phyloP scores from a whole-genome alignment of 2,329 filamentous ascomycete species.

The Myriangium duriaei region DNA sequence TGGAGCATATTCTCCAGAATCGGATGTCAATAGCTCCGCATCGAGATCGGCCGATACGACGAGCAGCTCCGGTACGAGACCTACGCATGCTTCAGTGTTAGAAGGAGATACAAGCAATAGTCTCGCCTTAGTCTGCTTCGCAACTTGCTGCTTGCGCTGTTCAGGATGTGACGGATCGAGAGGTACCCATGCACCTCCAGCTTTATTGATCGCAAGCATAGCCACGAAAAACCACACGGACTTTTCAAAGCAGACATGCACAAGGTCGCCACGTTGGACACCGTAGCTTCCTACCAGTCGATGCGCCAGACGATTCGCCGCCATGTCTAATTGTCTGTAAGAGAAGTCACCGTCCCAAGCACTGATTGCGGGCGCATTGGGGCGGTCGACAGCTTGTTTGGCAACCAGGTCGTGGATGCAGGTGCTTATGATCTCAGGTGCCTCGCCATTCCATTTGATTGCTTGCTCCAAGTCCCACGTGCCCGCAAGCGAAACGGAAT shows the following conservation, averaged over 20 bases:
- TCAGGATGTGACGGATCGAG: conserved; percentile 8
- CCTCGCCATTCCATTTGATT: conserved; percentile 2
- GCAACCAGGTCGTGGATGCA: conserved; percentile 8
- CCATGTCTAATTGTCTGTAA: neutral
- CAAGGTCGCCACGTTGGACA: conserved; percentile 10
- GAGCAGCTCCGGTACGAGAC: neutral
- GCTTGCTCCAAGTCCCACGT: neutral
- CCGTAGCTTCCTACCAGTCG: neutral
- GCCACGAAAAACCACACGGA: conserved; percentile 23
- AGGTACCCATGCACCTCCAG: conserved; percentile 23
- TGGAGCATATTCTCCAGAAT: neutral
- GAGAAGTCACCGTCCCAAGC: conserved; percentile 6
- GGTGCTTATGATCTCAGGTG: neutral
- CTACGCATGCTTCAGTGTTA: neutral
- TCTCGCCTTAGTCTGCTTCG: neutral
- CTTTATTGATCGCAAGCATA: conserved; percentile 26
- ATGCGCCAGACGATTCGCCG: conserved; percentile 4
- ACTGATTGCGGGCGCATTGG: conserved; percentile 2
- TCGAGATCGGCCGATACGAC: neutral
- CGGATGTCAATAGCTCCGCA: neutral
- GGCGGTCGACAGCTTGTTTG: neutral
- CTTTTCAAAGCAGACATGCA: conserved; percentile 27
- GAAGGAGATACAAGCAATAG: neutral
- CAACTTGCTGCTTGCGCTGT: neutral
- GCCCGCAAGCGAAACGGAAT: neutral